Percentiles rank a stretch among this genome's conserved stretches.
These are phyloP conservation scores for Aureobasidium subglaciale DNA, from an alignment of 2,329 filamentous ascomycete species.

Conservation along the genomic window DNA sequence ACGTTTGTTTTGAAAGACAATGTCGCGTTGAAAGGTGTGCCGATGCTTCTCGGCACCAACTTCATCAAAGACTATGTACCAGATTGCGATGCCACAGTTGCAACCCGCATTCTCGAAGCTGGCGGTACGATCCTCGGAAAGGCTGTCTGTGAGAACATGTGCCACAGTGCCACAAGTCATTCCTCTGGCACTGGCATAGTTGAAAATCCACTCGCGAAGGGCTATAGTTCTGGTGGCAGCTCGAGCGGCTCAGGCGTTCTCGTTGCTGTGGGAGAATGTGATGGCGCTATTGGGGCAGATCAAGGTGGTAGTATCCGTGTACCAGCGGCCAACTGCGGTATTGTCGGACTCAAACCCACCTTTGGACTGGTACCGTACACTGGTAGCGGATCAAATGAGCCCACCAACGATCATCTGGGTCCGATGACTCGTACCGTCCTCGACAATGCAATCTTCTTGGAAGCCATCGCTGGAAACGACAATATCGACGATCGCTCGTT, in stretches of 20 bases:
- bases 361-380: constrained; percentile 41
- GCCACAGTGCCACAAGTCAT: constrained; percentile 35
- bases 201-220: constrained; percentile 32
- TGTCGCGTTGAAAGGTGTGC: constrained; percentile 39
- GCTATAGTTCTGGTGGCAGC: constrained; percentile 31
- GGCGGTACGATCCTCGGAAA: constrained; percentile 39
- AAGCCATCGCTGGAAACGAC: constrained; percentile 39
- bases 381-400: constrained; percentile 34
- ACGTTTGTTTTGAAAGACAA: constrained; percentile 43
- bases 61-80: constrained; percentile 29
- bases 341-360: constrained; percentile 34
- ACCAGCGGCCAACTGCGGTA: constrained; percentile 22
- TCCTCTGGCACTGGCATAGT: constrained; percentile 40
- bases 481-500: constrained; percentile 36
- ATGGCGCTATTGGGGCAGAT: constrained; percentile 31
- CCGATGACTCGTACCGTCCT: constrained; percentile 37
- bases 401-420: constrained; percentile 41
- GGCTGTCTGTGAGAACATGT: constrained; percentile 43
- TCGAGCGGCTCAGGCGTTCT: constrained; percentile 29
- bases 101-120: constrained; percentile 35
- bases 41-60: constrained; percentile 37
- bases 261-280: constrained; percentile 27
- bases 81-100: constrained; percentile 40
- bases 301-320: constrained; percentile 23
- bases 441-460: constrained; percentile 34